Conservation (phyloP, 768 basidiomycete species). For the Artomyces pyxidatus region DNA sequence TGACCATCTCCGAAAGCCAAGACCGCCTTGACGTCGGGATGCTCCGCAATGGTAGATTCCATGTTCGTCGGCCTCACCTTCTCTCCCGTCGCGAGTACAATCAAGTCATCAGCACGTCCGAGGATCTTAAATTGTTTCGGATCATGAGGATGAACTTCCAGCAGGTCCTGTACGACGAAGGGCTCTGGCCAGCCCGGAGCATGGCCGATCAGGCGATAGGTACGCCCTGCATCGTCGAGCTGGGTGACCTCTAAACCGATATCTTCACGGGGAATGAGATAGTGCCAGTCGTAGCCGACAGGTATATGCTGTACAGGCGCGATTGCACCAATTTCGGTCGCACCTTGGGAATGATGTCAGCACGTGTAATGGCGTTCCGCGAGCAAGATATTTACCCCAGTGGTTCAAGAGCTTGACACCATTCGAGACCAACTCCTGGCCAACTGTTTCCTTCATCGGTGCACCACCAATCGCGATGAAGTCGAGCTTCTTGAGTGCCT, state of each 20-base stretch:
- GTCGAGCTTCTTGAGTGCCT: constrained; percentile 24
- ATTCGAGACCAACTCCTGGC: constrained; percentile 21
- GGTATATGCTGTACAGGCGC: constrained; percentile 26
- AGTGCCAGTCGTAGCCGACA: constrained; percentile 30
- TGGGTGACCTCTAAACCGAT: constrained; percentile 23
- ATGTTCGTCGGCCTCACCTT: constrained; percentile 30
- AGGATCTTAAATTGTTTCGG: constrained; percentile 27
- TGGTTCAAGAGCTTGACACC: constrained; percentile 33
- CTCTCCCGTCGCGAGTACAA: constrained; percentile 37
- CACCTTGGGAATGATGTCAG: constrained; percentile 1
- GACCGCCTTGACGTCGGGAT: constrained; percentile 30
- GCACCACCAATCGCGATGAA: constrained; percentile 33
- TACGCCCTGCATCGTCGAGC: constrained; percentile 19
- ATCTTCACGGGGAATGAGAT: constrained; percentile 29
- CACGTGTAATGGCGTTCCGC: background rate
- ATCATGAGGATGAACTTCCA: constrained; percentile 25
- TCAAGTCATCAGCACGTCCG: constrained; percentile 33
- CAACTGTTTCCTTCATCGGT: constrained; percentile 31
- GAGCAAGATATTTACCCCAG: constrained; percentile 26
- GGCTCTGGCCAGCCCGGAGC: constrained; percentile 28
- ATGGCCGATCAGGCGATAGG: constrained; percentile 24
- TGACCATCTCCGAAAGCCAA: constrained; percentile 32
- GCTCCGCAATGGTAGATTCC: constrained; percentile 27
- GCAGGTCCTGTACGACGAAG: constrained; percentile 32
- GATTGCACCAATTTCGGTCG: constrained; percentile 31